Evolutionary conservation across 1,284 basidiomycete species (phyloP).

Genomic region (Trametes sp.): DNA sequence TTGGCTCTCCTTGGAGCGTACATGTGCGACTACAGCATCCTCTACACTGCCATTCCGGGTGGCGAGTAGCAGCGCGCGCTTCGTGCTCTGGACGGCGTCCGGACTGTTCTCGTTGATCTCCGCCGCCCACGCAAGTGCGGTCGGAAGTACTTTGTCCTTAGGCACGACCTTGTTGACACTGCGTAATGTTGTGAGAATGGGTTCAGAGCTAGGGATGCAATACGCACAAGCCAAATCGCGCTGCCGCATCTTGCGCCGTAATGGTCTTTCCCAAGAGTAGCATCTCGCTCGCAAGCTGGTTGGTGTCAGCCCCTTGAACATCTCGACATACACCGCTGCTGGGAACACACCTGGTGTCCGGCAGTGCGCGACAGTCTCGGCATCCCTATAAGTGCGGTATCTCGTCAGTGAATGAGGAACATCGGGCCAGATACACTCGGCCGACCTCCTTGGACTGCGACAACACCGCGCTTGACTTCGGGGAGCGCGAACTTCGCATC

Average conservation of each 20-base stretch:
- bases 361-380: slow-evolving; percentile 65
- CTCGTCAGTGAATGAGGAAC: not conserved
- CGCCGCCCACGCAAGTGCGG: slow-evolving; percentile 71
- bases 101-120: slow-evolving; percentile 76
- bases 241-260: slow-evolving; percentile 71
- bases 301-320: not conserved
- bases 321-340: not conserved
- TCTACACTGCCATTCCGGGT: slow-evolving; percentile 61
- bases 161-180: slow-evolving; percentile 79
- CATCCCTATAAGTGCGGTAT: slow-evolving; percentile 58
- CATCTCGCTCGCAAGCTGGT: slow-evolving; percentile 79
- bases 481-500: slow-evolving; percentile 80
- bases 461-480: slow-evolving; percentile 83
- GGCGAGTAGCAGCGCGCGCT: slow-evolving; percentile 67
- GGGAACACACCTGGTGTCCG: slow-evolving; percentile 69
- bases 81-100: slow-evolving; percentile 82
- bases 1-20: slow-evolving; percentile 57
- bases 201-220: not conserved
- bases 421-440: not conserved
- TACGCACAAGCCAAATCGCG: slow-evolving; percentile 78
- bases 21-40: slow-evolving; percentile 58
- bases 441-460: slow-evolving; percentile 76
- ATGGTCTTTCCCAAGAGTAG: slow-evolving; percentile 76
- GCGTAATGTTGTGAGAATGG: slow-evolving; percentile 20
- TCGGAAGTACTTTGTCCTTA: slow-evolving; percentile 58